Conservation (phyloP, 2,329 filamentous ascomycete species). For the Fusarium sp. region DNA sequence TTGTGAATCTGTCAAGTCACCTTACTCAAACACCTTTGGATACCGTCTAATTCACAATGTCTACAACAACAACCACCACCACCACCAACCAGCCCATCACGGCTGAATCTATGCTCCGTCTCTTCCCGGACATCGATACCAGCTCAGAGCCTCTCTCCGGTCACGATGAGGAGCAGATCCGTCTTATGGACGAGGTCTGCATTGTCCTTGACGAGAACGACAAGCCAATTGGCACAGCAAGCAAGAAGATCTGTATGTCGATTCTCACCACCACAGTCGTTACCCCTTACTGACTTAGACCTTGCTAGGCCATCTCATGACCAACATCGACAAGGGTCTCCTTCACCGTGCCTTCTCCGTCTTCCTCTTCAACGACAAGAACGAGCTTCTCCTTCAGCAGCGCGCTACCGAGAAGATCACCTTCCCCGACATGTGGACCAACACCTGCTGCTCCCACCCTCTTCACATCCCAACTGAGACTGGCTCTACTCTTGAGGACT, state of each 20-base stretch:
- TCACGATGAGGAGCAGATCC: conserved; percentile 97
- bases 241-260: conserved; percentile 93
- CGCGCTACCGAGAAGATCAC: conserved; percentile 97
- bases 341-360: conserved; percentile 97
- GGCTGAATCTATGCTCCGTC: conserved; percentile 83
- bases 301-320: conserved; percentile 89
- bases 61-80: conserved; percentile 56
- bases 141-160: conserved; percentile 82
- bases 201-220: conserved; percentile 96
- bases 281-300: conserved; percentile 27
- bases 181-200: conserved; percentile 98
- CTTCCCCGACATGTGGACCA: conserved; percentile 99
- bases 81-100: conserved; percentile 74
- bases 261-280: neutral
- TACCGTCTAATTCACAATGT: conserved; percentile 42
- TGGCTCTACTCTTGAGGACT: conserved; percentile 81
- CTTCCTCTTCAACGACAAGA: conserved; percentile 95
- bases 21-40: neutral
- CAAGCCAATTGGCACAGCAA: conserved; percentile 91
- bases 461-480: conserved; percentile 92
- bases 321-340: conserved; percentile 95
- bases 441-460: conserved; percentile 98
- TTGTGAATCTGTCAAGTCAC: neutral
- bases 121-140: conserved; percentile 87
- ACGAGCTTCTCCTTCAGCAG: conserved; percentile 94